Base-by-base conservation (phyloP, 306 rosid species). In the Carpinus viminea region DNA sequence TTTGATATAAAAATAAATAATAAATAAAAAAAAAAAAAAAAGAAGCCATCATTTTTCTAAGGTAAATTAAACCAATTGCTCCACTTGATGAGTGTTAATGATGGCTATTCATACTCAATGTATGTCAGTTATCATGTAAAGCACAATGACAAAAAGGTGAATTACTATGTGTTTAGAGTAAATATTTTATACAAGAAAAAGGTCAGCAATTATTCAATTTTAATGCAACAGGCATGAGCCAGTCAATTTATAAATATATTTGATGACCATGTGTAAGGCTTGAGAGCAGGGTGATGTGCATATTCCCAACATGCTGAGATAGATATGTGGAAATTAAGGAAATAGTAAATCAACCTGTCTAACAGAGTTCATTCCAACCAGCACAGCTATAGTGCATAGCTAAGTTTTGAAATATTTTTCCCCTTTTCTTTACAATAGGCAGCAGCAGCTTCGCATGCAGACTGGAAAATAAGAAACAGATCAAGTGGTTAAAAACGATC, bases 351-450 rank as follows among this genome's bases (percentile, higher is more conserved):
- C 34, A 73, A 95, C 98, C 98, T 95, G 98, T 77, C 66, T 80
- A n/a, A 89, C 74, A 54, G 97, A 89, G 73, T 75, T 91, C 91
- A 94, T 94, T 80, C 98, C 97, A 76, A 94, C 97, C 73, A 94
- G 95, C 79, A 95, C 97, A 6, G 89, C 98, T 92, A 89, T 91
- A 95, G 84, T 95, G 98, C 93, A 95, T 15, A 70, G 97, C 97
- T 84, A 92, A 87, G n/a, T 89, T 92, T 91, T 24, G 98, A 83
- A 86, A 95, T 90, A 74, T 82, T 89, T 79, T 88, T 95, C 70
- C 98, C 97, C 70, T 84, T 92, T 80, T 86, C 89, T 88, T 84
- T 87, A 80, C 97, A 91, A 74, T 64, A 73, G 82, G 76, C 70
- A 18, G 92, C 90, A 72, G 98, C 96, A 75, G 92, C 93, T 86